Evolutionary conservation across 768 basidiomycete genomes (phyloP).

Genomic region (Boletus sensibilis): DNA sequence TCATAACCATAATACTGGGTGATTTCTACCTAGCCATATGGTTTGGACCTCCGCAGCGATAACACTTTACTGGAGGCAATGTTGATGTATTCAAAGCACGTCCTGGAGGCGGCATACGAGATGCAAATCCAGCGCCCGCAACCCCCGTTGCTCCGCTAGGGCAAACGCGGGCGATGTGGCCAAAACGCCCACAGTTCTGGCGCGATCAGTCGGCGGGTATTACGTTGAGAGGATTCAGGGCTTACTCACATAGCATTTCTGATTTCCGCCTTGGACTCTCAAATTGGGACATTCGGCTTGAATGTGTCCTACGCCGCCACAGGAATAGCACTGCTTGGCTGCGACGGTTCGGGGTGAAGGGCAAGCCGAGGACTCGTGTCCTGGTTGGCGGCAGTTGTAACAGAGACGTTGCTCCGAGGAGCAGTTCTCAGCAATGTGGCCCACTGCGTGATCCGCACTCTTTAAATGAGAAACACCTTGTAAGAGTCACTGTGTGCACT

Average conservation of each 20-base stretch:
- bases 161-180: conserved; percentile 80
- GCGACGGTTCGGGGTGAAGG: conserved; percentile 79
- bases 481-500: conserved; percentile 33
- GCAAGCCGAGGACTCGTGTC: conserved; percentile 88
- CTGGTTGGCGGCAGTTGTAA: conserved; percentile 94
- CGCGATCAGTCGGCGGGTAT: conserved; percentile 4
- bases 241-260: conserved; percentile 79
- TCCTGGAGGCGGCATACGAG: conserved; percentile 72
- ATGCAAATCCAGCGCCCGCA: conserved; percentile 48
- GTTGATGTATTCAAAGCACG: conserved; percentile 73
- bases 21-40: conserved; percentile 70
- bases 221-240: conserved; percentile 1
- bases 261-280: conserved; percentile 63
- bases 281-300: conserved; percentile 84
- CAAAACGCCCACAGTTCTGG: conserved; percentile 78
- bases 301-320: conserved; percentile 89
- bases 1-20: background rate
- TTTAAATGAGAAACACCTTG: conserved; percentile 9
- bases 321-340: conserved; percentile 90
- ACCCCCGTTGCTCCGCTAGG: conserved; percentile 46
- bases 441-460: conserved; percentile 51
- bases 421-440: conserved; percentile 92
- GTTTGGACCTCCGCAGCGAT: conserved; percentile 86
- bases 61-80: conserved; percentile 83
- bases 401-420: conserved; percentile 86